phyloP scores from a whole-genome alignment of 2,329 filamentous ascomycete genomes.

The Nigrospora oryzae region DNA sequence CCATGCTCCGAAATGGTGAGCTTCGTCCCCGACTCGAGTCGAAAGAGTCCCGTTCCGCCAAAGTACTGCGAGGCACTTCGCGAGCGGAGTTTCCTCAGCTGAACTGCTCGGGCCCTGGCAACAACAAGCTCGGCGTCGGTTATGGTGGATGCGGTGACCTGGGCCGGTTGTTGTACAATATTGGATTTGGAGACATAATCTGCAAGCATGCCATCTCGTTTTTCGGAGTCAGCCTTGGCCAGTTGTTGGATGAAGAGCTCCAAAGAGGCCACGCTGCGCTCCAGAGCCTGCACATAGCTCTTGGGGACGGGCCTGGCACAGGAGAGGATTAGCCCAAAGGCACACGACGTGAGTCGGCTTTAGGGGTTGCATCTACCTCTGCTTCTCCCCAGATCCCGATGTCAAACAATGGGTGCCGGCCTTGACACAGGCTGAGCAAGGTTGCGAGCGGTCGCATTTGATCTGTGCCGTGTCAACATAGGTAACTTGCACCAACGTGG shows the following conservation, averaged over 20 bases:
- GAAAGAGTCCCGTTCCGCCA: slow-evolving; percentile 38
- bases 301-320: slow-evolving; percentile 30
- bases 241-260: slow-evolving; percentile 35
- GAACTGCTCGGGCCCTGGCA: slow-evolving; percentile 23
- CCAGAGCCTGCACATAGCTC: slow-evolving; percentile 37
- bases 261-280: slow-evolving; percentile 35
- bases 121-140: slow-evolving; percentile 13
- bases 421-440: slow-evolving; percentile 4
- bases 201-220: slow-evolving; percentile 32
- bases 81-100: slow-evolving; percentile 25
- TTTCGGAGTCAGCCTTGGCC: slow-evolving; percentile 25
- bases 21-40: slow-evolving; percentile 22
- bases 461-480: not conserved
- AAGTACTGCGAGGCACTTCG: slow-evolving; percentile 36
- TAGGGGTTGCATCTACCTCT: not conserved
- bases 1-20: slow-evolving; percentile 7
- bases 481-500: not conserved
- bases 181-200: slow-evolving; percentile 19
- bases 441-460: slow-evolving; percentile 5
- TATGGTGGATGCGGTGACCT: slow-evolving; percentile 4
- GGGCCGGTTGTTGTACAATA: slow-evolving; percentile 7
- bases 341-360: not conserved
- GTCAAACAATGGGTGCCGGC: slow-evolving; percentile 5
- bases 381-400: slow-evolving; percentile 6
- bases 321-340: not conserved